phyloP scores from a whole-genome alignment of 1,284 basidiomycete genomes.

The Irpex lacteus region DNA sequence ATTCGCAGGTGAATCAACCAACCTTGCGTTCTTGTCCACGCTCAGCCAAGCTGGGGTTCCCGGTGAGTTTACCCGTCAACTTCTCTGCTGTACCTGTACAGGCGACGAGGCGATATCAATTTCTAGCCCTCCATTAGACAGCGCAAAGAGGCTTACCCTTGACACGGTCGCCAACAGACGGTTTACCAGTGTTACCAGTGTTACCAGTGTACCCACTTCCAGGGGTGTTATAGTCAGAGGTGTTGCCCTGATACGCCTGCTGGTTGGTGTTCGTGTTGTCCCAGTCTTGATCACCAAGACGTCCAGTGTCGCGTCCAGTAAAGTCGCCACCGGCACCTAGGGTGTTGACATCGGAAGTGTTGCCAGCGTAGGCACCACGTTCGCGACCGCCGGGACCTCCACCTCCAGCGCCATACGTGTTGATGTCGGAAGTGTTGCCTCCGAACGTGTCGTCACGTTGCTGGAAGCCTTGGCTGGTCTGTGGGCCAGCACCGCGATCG shows the following conservation, averaged over 20 bases:
- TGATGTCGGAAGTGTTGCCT: background rate
- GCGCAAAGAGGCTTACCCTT: constrained; percentile 16
- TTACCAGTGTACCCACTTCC: constrained; percentile 9
- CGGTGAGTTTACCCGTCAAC: constrained; percentile 21
- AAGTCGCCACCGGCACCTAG: constrained; percentile 1
- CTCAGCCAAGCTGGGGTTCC: constrained; percentile 17
- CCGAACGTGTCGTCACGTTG: background rate
- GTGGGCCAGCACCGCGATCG: background rate
- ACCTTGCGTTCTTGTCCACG: constrained; percentile 24
- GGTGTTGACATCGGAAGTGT: constrained; percentile 20
- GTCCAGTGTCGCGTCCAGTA: background rate
- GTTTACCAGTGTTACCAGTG: constrained; percentile 10
- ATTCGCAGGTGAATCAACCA: background rate
- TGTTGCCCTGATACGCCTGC: constrained; percentile 18
- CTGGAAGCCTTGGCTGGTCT: background rate
- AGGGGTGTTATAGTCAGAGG: constrained; percentile 17
- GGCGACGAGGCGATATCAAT: background rate
- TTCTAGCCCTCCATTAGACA: background rate
- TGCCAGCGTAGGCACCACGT: constrained; percentile 16
- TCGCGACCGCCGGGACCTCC: background rate
- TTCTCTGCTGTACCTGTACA: constrained; percentile 24
- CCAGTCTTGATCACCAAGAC: constrained; percentile 8
- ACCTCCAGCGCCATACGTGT: constrained; percentile 4
- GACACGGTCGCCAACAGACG: constrained; percentile 22
- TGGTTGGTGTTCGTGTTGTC: constrained; percentile 1